Conservation (phyloP, 345 rosid species). For the Pistacia vera region DNA sequence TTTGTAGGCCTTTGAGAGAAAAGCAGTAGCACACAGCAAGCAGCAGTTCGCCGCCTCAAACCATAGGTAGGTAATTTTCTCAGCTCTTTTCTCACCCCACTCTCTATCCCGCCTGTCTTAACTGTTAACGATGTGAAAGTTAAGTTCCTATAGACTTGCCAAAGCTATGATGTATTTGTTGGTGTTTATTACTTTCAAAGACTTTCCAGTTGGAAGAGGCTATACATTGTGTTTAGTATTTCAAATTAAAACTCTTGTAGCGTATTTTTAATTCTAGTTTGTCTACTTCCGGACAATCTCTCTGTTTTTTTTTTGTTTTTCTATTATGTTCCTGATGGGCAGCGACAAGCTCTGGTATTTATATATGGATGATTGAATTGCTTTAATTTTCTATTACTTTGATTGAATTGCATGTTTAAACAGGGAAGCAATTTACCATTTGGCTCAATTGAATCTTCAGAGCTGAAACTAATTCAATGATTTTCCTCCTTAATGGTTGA, state of each 20-base stretch:
- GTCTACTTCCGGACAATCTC: conserved; percentile 1
- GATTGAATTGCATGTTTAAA: too few relatives aligned
- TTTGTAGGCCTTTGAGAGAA: conserved; percentile 81
- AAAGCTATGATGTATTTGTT: not conserved
- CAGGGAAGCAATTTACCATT: too few relatives aligned
- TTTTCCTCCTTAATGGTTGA: too few relatives aligned
- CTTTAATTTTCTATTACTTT: too few relatives aligned
- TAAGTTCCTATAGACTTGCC: conserved; percentile 1
- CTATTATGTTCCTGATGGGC: not conserved
- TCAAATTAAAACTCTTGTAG: too few relatives aligned
- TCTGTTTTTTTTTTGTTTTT: not conserved
- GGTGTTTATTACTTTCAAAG: not conserved
- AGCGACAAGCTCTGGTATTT: not conserved
- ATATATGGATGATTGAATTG: too few relatives aligned
- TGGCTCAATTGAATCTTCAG: too few relatives aligned
- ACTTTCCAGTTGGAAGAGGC: too few relatives aligned
- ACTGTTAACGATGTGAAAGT: not conserved
- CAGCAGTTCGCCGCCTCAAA: conserved; percentile 70
- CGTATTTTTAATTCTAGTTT: not conserved
- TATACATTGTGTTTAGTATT: too few relatives aligned
- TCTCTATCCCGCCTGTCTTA: not conserved
- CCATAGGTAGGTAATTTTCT: conserved; percentile 50
- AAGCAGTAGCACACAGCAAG: conserved; percentile 82
- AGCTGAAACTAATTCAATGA: too few relatives aligned
- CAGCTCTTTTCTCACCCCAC: not conserved